Percentiles rank a stretch among this genome's conserved stretches.
phyloP scores from a whole-genome alignment of 1,284 basidiomycete species.

The Exobasidium cylindrosporum region DNA sequence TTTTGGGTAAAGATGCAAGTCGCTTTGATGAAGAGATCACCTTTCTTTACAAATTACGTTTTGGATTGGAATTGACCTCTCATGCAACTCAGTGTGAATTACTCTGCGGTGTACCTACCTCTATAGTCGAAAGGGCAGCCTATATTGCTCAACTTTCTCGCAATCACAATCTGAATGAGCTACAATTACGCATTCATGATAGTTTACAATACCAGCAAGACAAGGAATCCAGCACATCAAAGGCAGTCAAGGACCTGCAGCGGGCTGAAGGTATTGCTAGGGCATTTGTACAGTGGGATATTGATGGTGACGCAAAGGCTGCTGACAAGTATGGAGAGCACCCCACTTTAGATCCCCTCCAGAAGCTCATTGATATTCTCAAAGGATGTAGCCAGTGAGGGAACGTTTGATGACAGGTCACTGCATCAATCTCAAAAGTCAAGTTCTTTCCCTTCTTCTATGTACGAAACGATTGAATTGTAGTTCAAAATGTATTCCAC shows the following conservation, averaged over 20 bases:
- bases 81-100: slow-evolving; percentile 1
- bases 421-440: background rate
- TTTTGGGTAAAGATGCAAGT: slow-evolving; percentile 9
- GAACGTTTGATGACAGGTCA: background rate
- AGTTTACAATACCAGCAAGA: background rate
- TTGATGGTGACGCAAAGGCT: background rate
- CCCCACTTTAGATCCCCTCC: background rate
- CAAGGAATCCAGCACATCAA: background rate
- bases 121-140: background rate
- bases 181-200: background rate
- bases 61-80: background rate
- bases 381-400: background rate
- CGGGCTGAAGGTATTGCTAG: background rate
- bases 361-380: background rate
- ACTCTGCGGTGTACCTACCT: background rate
- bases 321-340: background rate
- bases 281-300: slow-evolving; percentile 1
- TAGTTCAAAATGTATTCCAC: too few species aligned
- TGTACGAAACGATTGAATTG: too few species aligned
- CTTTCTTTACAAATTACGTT: slow-evolving; percentile 4
- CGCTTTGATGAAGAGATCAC: background rate
- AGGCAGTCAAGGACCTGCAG: background rate
- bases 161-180: background rate
- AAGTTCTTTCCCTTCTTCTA: background rate
- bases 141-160: background rate